Evolutionary conservation across 2,329 filamentous ascomycete genomes (phyloP), one percentile per base, ranked within the genome.

Genomic region (Rhexocercosporidium sp.): DNA sequence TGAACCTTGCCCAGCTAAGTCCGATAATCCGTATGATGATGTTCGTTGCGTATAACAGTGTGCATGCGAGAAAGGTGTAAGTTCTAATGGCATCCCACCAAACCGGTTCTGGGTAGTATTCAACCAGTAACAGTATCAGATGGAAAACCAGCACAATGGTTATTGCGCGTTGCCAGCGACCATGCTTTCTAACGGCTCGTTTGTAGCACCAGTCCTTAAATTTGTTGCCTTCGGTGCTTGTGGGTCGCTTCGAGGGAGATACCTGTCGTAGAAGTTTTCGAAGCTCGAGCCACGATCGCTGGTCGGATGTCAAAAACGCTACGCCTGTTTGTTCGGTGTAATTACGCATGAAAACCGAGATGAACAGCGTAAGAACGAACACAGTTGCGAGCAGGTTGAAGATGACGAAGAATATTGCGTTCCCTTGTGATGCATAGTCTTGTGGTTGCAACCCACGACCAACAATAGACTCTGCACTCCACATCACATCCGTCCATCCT

Each of bases 311-410:
- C 74, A 99, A 82, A 78, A 95, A 99, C 2, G 96, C 96, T 51
- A 99, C 96, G 1, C 96, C 96, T 0, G 96, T 99, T 80, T 98
- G 94, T 80, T 99, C 96, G 0, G 96, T 99, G 80, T 99, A 99
- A 78, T 97, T 99, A 69, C 96, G 93, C 96, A 99, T 99, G 79
- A 99, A 99, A 69, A 99, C 96, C 65, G 96, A 98, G 57, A 99
- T 96, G 79, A 99, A 99, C 76, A 99, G 83, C 0, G 96, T 99
- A 76, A 99, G 85, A 69, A 99, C 92, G 80, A 99, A 99, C 71
- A 99, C 95, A 0, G 96, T 96, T 37, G 94, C 94, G 74, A 99
- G 85, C 77, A 99, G 87, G 80, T 99, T 99, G 88, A 98, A 99
- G 4, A 95, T 85, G 65, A 99, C 88, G 77, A 99, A 97, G 83